These are phyloP conservation scores for Coemansia furcata DNA, from an alignment of 192 early-diverging fungal genomes.

Conservation along the genomic window DNA sequence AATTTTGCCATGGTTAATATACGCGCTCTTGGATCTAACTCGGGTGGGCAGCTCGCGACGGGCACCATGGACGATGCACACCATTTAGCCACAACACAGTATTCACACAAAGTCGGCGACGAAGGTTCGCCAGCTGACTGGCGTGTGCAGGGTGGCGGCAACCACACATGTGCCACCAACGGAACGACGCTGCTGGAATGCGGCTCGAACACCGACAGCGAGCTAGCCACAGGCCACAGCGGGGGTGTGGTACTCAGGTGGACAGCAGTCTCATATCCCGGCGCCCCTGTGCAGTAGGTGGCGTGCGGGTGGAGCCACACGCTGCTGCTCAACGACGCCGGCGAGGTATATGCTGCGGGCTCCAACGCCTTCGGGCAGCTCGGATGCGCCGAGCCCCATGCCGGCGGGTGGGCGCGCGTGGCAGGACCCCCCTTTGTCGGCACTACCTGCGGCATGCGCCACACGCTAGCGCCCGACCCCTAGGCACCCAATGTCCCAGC, in stretches of 20 bases:
- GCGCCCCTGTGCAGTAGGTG: constrained; percentile 8
- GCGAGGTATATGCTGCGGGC: constrained; percentile 24
- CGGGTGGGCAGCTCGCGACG: constrained; percentile 44
- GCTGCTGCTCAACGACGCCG: constrained; percentile 17
- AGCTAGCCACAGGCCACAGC: constrained; percentile 9
- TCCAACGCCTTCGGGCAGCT: constrained; percentile 36
- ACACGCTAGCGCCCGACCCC: constrained; percentile 22
- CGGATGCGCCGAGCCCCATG: background rate
- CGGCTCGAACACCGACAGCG: constrained; percentile 37
- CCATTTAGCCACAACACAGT: background rate
- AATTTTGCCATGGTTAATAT: constrained; percentile 13
- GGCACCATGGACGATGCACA: constrained; percentile 33
- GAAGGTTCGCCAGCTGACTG: background rate
- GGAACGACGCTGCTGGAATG: constrained; percentile 19
- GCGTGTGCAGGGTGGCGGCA: constrained; percentile 39
- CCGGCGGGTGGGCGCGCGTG: background rate
- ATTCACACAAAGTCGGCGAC: background rate
- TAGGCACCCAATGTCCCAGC: background rate
- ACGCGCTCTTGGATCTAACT: constrained; percentile 43
- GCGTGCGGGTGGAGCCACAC: constrained; percentile 53
- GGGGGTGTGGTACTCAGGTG: background rate
- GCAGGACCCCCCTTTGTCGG: constrained; percentile 24
- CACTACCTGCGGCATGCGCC: constrained; percentile 64
- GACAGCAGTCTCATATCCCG: constrained; percentile 14
- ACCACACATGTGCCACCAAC: constrained; percentile 26